Conservation (phyloP, 257 asterid genomes). For the Schizonepeta tenuifolia region DNA sequence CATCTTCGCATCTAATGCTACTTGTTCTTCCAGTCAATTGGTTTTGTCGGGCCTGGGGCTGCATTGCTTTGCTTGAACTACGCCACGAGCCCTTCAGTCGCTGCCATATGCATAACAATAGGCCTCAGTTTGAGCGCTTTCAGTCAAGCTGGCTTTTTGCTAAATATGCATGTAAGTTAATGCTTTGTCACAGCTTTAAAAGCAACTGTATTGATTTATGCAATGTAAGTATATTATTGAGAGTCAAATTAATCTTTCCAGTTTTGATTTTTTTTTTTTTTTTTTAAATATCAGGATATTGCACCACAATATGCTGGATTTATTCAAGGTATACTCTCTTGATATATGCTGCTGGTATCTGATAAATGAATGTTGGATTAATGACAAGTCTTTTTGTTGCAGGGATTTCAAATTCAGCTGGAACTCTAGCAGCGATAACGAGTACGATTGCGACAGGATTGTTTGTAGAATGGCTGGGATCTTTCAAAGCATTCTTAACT, state of each 20-base stretch:
- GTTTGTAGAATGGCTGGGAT: slow-evolving; percentile 91
- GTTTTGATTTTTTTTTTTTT: slow-evolving; percentile 19
- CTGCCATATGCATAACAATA: slow-evolving; percentile 57
- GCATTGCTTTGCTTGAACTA: slow-evolving; percentile 81
- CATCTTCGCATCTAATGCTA: background rate
- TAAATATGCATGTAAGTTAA: slow-evolving; percentile 85
- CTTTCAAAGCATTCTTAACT: slow-evolving; percentile 83
- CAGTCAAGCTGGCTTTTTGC: slow-evolving; percentile 92
- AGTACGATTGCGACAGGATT: slow-evolving; percentile 91
- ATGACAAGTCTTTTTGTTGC: background rate
- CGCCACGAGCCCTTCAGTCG: slow-evolving; percentile 68
- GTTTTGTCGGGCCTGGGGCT: slow-evolving; percentile 88
- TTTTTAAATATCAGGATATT: slow-evolving; percentile 63
- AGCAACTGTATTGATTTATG: background rate
- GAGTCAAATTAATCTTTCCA: background rate
- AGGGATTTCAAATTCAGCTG: slow-evolving; percentile 94
- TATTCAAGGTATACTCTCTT: slow-evolving; percentile 60
- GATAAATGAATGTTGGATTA: background rate
- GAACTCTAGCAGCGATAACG: slow-evolving; percentile 87
- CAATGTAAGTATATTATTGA: background rate
- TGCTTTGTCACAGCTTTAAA: background rate
- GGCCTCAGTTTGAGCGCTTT: slow-evolving; percentile 88
- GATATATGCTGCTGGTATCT: background rate
- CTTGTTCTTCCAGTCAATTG: slow-evolving; percentile 63
- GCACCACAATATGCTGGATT: slow-evolving; percentile 90